Percentiles rank a stretch among this genome's conserved stretches.
These are phyloP conservation scores for Fusarium nematophilum DNA, from an alignment of 2,329 filamentous ascomycete genomes.

Conservation along the genomic window DNA sequence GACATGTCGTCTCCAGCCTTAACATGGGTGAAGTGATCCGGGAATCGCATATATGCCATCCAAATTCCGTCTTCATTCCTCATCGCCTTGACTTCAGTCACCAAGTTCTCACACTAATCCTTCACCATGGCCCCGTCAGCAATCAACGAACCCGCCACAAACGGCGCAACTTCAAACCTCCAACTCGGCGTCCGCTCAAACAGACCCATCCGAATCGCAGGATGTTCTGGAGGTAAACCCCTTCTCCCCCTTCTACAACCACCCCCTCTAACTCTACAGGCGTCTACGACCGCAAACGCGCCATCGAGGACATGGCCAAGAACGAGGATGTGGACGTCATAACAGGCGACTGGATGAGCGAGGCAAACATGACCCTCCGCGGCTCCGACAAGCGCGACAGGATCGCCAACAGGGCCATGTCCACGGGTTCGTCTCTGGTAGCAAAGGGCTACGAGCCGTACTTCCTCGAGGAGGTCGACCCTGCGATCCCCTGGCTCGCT, in stretches of 20 bases:
- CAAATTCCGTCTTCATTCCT: too few species aligned
- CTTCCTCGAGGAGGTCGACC: conserved; percentile 47
- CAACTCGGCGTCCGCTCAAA: conserved; percentile 27
- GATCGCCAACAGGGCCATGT: conserved; percentile 36
- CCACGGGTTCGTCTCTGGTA: conserved; percentile 42
- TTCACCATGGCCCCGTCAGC: conserved; percentile 35
- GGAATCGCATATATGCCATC: conserved; percentile 4
- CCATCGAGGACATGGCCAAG: conserved; percentile 42
- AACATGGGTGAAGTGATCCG: conserved; percentile 11
- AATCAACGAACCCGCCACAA: conserved; percentile 10
- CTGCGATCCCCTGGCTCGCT: conserved; percentile 46
- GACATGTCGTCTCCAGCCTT: not conserved
- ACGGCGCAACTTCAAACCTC: conserved; percentile 15
- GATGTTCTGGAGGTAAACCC: conserved; percentile 45
- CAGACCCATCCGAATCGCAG: conserved; percentile 45
- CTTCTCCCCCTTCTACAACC: too few species aligned
- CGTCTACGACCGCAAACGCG: conserved; percentile 44
- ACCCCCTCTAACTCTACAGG: too few species aligned
- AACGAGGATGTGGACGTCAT: conserved; percentile 46
- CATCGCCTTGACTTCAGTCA: not conserved
- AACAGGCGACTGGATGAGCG: conserved; percentile 48
- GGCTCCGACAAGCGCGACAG: conserved; percentile 44
- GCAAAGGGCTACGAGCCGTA: conserved; percentile 56
- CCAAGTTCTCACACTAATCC: not conserved
- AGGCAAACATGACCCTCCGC: conserved; percentile 46